phyloP scores from a whole-genome alignment of 805 yeast species.

The Metschnikowia kofuensis region DNA sequence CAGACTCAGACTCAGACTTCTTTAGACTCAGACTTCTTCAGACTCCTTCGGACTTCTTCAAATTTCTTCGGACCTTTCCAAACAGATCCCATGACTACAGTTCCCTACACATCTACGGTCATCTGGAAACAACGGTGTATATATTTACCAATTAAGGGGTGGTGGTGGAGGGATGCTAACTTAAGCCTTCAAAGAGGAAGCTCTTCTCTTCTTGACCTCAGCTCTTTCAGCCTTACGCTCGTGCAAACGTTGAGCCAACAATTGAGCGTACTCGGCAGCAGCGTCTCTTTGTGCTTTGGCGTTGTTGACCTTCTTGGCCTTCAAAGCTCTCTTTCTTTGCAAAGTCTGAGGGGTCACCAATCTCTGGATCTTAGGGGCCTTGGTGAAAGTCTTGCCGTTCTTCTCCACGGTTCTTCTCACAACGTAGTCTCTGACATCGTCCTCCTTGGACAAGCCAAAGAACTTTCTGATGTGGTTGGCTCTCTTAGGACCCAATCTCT shows the following conservation, averaged over 20 bases:
- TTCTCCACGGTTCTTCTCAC: slow-evolving; percentile 97
- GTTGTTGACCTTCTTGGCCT: slow-evolving; percentile 88
- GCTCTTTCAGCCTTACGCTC: slow-evolving; percentile 98
- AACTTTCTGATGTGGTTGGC: slow-evolving; percentile 99
- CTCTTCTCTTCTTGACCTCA: slow-evolving; percentile 99
- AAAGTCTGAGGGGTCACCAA: slow-evolving; percentile 98
- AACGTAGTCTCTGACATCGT: slow-evolving; percentile 79
- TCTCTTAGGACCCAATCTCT: slow-evolving; percentile 99
- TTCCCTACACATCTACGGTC: not conserved
- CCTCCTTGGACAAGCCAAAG: slow-evolving; percentile 96
- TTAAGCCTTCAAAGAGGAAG: slow-evolving; percentile 95
- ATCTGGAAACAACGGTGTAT: slow-evolving; percentile 16
- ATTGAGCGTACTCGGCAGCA: slow-evolving; percentile 99
- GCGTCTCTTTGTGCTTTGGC: slow-evolving; percentile 99
- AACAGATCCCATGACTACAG: not conserved
- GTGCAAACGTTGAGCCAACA: slow-evolving; percentile 96
- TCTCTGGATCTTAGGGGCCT: slow-evolving; percentile 99
- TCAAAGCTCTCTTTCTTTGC: slow-evolving; percentile 98
- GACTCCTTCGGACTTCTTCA: no score
- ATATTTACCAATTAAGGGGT: slow-evolving; percentile 19
- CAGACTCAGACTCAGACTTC: no score
- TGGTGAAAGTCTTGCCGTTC: slow-evolving; percentile 98
- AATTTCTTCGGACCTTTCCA: no score
- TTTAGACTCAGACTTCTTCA: no score
- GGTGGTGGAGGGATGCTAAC: slow-evolving; percentile 14